Evolutionary conservation across 345 rosid genomes (phyloP).

Genomic region (Salix arbutifolia): DNA sequence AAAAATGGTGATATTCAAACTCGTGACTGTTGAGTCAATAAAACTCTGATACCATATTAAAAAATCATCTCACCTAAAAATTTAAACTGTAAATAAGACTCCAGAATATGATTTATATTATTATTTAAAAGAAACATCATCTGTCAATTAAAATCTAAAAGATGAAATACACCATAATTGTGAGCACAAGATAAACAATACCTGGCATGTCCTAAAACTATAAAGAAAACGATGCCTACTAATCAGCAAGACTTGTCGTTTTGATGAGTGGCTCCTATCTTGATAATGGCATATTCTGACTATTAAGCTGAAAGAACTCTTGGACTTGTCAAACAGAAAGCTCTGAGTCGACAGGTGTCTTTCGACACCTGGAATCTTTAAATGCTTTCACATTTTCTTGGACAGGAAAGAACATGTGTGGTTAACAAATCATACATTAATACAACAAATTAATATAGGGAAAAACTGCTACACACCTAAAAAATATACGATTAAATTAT

Average conservation of each 20-base stretch:
- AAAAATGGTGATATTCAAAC: no score
- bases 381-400: constrained; percentile 71
- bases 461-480: no score
- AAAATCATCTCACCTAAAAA: no score
- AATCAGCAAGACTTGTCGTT: constrained; percentile 62
- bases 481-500: no score
- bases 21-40: no score
- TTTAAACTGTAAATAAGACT: no score
- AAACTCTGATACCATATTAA: no score
- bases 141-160: background rate
- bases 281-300: constrained; percentile 56
- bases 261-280: constrained; percentile 67
- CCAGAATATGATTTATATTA: no score
- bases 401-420: constrained; percentile 55
- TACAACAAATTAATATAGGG: no score
- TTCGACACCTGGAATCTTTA: constrained; percentile 54
- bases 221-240: constrained; percentile 72
- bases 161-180: background rate
- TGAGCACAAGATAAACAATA: constrained; percentile 18
- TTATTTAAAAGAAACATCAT: no score
- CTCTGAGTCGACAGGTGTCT: constrained; percentile 34
- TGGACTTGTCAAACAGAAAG: constrained; percentile 48
- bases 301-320: constrained; percentile 45
- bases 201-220: constrained; percentile 77
- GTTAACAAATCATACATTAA: constrained; percentile 12